Conservation (phyloP, 345 rosid genomes). For the Nasturtium officinale region DNA sequence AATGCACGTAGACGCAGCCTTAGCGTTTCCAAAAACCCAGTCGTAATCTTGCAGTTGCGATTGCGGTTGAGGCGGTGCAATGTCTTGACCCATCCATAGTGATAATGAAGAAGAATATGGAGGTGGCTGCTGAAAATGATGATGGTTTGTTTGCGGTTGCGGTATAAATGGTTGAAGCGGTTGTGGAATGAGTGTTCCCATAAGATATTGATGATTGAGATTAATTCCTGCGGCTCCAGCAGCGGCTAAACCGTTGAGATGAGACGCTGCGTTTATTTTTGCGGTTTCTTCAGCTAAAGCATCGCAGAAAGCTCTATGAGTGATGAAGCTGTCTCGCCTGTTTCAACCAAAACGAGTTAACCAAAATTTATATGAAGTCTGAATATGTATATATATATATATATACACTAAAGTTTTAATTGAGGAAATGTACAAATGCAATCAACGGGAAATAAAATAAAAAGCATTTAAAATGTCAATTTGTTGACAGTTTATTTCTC, state of each 20-base stretch:
- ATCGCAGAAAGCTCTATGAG: constrained; percentile 96
- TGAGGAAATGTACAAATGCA: constrained; percentile 10
- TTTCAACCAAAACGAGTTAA: constrained; percentile 22
- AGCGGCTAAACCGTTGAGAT: constrained; percentile 38
- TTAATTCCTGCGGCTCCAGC: constrained; percentile 27
- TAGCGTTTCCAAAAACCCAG: constrained; percentile 58
- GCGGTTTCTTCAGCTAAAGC: constrained; percentile 98
- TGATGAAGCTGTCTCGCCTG: constrained; percentile 94
- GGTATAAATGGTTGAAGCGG: constrained; percentile 56
- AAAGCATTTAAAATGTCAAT: too few species aligned
- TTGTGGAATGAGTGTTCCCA: constrained; percentile 48
- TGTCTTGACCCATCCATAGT: constrained; percentile 45
- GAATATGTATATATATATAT: not conserved
- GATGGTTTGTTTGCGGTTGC: constrained; percentile 28
- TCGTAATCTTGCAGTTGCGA: constrained; percentile 40
- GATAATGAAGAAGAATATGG: constrained; percentile 33
- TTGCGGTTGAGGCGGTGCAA: constrained; percentile 32
- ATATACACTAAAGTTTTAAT: not conserved
- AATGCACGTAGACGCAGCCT: constrained; percentile 15
- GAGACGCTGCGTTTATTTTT: constrained; percentile 72
- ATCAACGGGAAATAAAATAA: not conserved
- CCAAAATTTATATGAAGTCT: not conserved
- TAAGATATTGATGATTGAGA: constrained; percentile 60
- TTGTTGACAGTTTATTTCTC: not conserved
- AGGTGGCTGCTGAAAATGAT: constrained; percentile 27